Conservation (phyloP, 148 eudicot species). For the Spergularia bocconei region DNA sequence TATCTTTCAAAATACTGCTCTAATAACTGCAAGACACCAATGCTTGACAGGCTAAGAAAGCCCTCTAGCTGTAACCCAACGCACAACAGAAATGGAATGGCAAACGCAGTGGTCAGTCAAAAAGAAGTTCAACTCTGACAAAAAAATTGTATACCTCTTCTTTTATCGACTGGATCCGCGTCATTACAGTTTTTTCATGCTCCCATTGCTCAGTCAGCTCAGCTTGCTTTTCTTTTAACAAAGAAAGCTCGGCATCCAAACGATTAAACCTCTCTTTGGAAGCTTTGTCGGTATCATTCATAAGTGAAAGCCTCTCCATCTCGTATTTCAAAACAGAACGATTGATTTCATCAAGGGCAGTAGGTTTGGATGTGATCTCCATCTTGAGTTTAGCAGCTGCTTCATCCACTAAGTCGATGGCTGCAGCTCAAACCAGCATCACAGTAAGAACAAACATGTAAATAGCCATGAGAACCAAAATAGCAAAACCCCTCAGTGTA, state of each 20-base stretch:
- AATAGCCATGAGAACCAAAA: background rate
- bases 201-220: conserved; percentile 94
- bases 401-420: conserved; percentile 96
- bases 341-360: conserved; percentile 91
- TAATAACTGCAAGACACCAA: background rate
- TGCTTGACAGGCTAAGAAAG: background rate
- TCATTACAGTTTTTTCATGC: conserved; percentile 88
- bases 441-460: conserved; percentile 6
- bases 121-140: background rate
- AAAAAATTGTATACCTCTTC: conserved; percentile 67
- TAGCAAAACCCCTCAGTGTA: background rate
- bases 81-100: background rate
- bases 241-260: conserved; percentile 73
- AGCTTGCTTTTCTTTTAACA: conserved; percentile 71
- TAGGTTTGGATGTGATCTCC: conserved; percentile 99
- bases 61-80: background rate
- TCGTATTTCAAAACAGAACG: conserved; percentile 88
- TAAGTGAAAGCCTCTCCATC: conserved; percentile 94
- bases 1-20: background rate
- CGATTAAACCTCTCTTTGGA: conserved; percentile 87
- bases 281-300: conserved; percentile 89
- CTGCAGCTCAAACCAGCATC: conserved; percentile 42
- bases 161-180: conserved; percentile 85
- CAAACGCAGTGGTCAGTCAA: background rate
- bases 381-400: conserved; percentile 98